Base-by-base conservation (phyloP, 495 filamentous ascomycete species). In the Talaromyces nanjingensis region DNA sequence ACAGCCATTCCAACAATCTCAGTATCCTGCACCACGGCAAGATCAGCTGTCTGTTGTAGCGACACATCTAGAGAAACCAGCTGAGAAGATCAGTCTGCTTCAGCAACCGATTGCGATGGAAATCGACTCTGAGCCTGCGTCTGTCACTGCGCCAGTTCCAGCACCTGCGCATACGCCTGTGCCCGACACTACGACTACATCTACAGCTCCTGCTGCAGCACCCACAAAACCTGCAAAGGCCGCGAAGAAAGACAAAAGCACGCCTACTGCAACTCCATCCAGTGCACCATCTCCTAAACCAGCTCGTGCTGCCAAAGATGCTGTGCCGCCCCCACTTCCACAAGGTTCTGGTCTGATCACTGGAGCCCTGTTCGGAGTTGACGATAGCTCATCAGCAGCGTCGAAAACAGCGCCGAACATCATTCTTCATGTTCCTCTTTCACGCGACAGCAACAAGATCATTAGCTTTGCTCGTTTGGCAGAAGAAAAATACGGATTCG, bases 381-480 rank as follows among this genome's bases (percentile, higher is more conserved):
- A 76, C 45, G 80, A 78, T 37, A 72, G 71, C 12, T 65, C 74
- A 12, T 64, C 71, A 2, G 77, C 69, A 72, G 76, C 68, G 68
- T 84, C 73, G 69, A 84, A 84, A 70, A 75, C 78, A 12, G 86
- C 88, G 24, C 90, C 92, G 2, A 96, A 88, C 55, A 96, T 98
- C 64, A 81, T 96, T 63, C 77, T 98, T 2, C 86, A 91, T 59
- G 84, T 98, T 63, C 86, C 91, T 0, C 76, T 98, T 45, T 81
- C 89, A 39, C 90, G 90, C 29, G 87, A 89, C 66, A 85, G 81
- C 16, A 94, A 96, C 71, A 90, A 93, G 62, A 93, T 93, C 65
- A 84, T 98, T 73, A 98, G 98, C 72, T 97, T 98, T 69, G 92
- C 93, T 65, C 91, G 91, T 56, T 78, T 98, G 70, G 93, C 94